Evolutionary conservation across 495 filamentous ascomycete species (phyloP).

Genomic region (Durotheca rogersii): DNA sequence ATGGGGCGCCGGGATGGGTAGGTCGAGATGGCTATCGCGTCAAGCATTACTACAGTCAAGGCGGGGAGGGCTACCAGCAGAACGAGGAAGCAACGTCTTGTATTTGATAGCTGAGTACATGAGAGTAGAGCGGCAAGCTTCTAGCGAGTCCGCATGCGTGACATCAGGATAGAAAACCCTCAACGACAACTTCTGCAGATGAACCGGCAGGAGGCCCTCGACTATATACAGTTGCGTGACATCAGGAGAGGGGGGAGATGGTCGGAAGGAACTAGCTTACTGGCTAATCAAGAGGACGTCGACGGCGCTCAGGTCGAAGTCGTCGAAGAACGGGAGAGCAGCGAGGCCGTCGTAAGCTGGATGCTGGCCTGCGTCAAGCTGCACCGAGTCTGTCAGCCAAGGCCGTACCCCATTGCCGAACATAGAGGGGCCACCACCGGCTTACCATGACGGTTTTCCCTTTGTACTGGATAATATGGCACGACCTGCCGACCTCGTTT

Average conservation of each 20-base stretch:
- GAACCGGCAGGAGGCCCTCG: slow-evolving; percentile 25
- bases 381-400: slow-evolving; percentile 8
- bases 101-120: slow-evolving; percentile 40
- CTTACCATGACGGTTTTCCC: slow-evolving; percentile 97
- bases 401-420: slow-evolving; percentile 25
- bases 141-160: slow-evolving; percentile 3
- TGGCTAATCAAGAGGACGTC: slow-evolving; percentile 97
- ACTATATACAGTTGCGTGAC: slow-evolving; percentile 11
- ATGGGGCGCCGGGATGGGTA: not conserved
- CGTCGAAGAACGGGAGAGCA: slow-evolving; percentile 93
- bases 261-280: too few species aligned
- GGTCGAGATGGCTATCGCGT: slow-evolving; percentile 12
- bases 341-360: slow-evolving; percentile 95
- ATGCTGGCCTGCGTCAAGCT: slow-evolving; percentile 97
- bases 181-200: not conserved
- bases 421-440: slow-evolving; percentile 9
- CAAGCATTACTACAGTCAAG: slow-evolving; percentile 18
- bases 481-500: slow-evolving; percentile 95
- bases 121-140: slow-evolving; percentile 14
- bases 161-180: slow-evolving; percentile 1
- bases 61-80: slow-evolving; percentile 24
- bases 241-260: slow-evolving; percentile 26
- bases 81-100: slow-evolving; percentile 28
- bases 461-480: slow-evolving; percentile 98
- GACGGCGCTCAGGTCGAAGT: slow-evolving; percentile 95